Percentiles rank a stretch among this genome's conserved stretches.
Conservation (phyloP, 352 stramenopile species). For the Pythium inflatum region DNA sequence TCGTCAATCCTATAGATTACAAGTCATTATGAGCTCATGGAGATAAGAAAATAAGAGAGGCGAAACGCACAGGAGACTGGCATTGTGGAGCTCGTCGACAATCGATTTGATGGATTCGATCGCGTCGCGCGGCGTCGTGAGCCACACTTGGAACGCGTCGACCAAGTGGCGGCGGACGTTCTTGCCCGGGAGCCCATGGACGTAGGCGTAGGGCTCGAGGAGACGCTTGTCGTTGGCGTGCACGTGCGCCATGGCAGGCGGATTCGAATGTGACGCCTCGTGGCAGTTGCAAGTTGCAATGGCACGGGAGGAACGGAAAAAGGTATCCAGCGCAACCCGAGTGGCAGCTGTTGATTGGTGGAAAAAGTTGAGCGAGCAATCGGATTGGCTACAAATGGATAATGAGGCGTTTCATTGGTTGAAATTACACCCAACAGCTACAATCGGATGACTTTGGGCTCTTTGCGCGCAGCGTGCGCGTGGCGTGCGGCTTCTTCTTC, state of each 20-base stretch:
- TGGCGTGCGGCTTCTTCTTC: slow-evolving; percentile 14
- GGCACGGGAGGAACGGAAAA: no score
- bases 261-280: no score
- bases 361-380: background rate
- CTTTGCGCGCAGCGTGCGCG: slow-evolving; percentile 5
- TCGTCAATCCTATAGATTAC: slow-evolving; percentile 88
- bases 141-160: slow-evolving; percentile 88
- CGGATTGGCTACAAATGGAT: background rate
- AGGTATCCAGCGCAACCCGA: no score
- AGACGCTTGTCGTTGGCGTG: slow-evolving; percentile 55
- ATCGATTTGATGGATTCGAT: slow-evolving; percentile 92
- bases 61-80: slow-evolving; percentile 84
- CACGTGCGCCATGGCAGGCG: slow-evolving; percentile 41
- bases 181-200: slow-evolving; percentile 86
- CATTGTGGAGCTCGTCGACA: slow-evolving; percentile 96
- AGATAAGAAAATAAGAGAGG: background rate
- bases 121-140: slow-evolving; percentile 59
- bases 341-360: slow-evolving; percentile 15
- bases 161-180: slow-evolving; percentile 89
- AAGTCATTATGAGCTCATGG: no score
- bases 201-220: slow-evolving; percentile 90
- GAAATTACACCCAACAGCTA: slow-evolving; percentile 4
- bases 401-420: slow-evolving; percentile 19
- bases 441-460: slow-evolving; percentile 28
- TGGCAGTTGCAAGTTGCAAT: no score